Base-by-base conservation (phyloP, 257 asterid genomes). In the Buddleja alternifolia region DNA sequence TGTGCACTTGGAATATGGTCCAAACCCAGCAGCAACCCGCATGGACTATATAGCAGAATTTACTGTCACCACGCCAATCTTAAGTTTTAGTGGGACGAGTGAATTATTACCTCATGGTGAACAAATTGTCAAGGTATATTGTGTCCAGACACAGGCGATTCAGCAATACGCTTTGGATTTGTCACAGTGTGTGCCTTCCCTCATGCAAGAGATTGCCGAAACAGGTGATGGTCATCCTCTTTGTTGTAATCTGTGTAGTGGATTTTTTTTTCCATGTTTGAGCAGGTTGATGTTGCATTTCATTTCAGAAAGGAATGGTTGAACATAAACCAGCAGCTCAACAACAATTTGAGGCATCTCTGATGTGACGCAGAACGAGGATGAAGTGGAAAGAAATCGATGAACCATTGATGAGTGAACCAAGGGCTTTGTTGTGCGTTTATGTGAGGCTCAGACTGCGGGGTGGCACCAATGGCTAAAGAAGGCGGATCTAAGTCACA, bases 111-210 rank as follows among this genome's bases (percentile, higher is more conserved):
- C 96, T 71, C 86, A 91, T 73, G 97, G 96, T 32, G 97, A 94
- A 60, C 97, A 87, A 74, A 80, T 82, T 70, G 96, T 91, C 69
- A 96, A 87, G 84, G 96, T 94, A 29, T 94, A 94, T 73, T 91
- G 99, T 70, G 96, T 94, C 71, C 99, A 94, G 83, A 94, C 99
- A 1, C 97, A 86, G 74, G 99, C 97, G 66, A 94, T 94, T 80
- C 97, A 94, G 85, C 96, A 91, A 79, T 91, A 94, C 77, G 97
- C 97, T 29, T 75, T 94, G 81, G 96, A 94, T 48, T 81, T 89
- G 73, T 91, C 89, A 17, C 99, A 89, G 77, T 94, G 99, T 79
- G 81, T 91, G 53, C 97, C 97, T 44, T 88, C 90, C 39, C 96
- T 90, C 70, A 91, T 91, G 88, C 99, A 88, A 73, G 93, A 89